Evolutionary conservation across 257 asterid species (phyloP), one percentile per base, ranked within the genome.

Genomic region (Paulownia fortunei): DNA sequence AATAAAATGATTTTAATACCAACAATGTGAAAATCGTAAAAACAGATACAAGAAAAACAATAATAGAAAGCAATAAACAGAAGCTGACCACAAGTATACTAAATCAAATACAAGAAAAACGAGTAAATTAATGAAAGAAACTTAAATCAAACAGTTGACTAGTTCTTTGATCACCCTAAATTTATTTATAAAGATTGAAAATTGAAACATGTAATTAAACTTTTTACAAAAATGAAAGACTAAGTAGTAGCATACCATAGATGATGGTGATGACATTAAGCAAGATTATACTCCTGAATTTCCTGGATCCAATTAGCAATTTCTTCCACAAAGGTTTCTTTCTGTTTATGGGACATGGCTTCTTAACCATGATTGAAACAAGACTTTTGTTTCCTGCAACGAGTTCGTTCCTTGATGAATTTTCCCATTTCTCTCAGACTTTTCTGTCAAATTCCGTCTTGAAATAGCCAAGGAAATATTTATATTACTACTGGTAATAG

Each of bases 211-310:
- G n/a, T n/a, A n/a, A n/a, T n/a, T n/a, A n/a, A n/a, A n/a, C n/a
- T n/a, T n/a, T 7, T 6, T 18, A 30, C 8, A n/a, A 34, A 47
- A 44, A 10, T 32, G 3, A 41, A 26, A 6, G 52, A n/a, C n/a
- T n/a, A 15, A 52, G 3, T 12, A 6, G 6, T 0, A 8, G 9
- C 39, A 26, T 75, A 82, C 81, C 81, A 36, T 85, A 88, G 27
- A 88, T 85, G 59, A 90, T 16, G 61, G 84, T 72, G 78, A 90
- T 85, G 66, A 81, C 69, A 79, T 88, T 88, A 60, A 90, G 92
- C 87, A 90, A 76, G 77, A 90, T 62, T 61, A 90, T 75, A 30
- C 94, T 87, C 81, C 86, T 87, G 36, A 87, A 62, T 78, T 83
- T 90, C 84, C 76, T 86, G 60, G 87, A 82, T 67, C 84, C 83